These are phyloP conservation scores for Pleurotus tuoliensis DNA, from an alignment of 768 basidiomycete species.

Conservation along the genomic window DNA sequence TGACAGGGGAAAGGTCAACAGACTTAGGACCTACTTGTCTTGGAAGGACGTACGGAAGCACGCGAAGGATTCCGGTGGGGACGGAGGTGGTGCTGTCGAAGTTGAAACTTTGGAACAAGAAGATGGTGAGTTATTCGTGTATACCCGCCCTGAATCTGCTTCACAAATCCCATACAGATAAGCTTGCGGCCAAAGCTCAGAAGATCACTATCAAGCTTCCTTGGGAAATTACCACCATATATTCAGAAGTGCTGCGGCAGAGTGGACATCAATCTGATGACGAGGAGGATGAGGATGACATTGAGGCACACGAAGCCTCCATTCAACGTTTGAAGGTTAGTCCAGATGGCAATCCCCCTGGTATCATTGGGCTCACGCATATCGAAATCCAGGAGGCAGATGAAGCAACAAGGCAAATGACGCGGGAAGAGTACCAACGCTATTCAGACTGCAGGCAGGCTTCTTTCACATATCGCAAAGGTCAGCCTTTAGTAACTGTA, in stretches of 20 bases:
- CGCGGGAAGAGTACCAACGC: constrained; percentile 93
- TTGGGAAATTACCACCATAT: constrained; percentile 93
- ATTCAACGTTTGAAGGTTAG: constrained; percentile 76
- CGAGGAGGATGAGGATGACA: constrained; percentile 94
- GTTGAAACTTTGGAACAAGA: constrained; percentile 83
- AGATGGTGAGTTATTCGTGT: constrained; percentile 49
- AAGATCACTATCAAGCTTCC: constrained; percentile 94
- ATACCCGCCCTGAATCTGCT: not conserved
- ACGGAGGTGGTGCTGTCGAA: constrained; percentile 75
- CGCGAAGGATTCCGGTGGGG: constrained; percentile 86
- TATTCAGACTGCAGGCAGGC: constrained; percentile 97
- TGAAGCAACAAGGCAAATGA: constrained; percentile 93
- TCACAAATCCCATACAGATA: constrained; percentile 42
- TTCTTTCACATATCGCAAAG: constrained; percentile 95
- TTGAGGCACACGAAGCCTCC: constrained; percentile 94
- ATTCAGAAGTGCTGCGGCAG: constrained; percentile 77
- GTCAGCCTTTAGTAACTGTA: constrained; percentile 30
- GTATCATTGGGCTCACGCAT: not conserved
- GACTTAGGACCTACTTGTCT: constrained; percentile 86
- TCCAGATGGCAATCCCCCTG: not conserved
- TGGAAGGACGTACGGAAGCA: constrained; percentile 98
- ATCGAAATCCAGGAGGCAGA: constrained; percentile 71
- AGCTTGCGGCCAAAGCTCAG: constrained; percentile 77
- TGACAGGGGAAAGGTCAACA: constrained; percentile 90
- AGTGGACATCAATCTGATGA: constrained; percentile 85